Conservation (phyloP, 192 early-diverging fungal genomes). For the Podila epicladia region DNA sequence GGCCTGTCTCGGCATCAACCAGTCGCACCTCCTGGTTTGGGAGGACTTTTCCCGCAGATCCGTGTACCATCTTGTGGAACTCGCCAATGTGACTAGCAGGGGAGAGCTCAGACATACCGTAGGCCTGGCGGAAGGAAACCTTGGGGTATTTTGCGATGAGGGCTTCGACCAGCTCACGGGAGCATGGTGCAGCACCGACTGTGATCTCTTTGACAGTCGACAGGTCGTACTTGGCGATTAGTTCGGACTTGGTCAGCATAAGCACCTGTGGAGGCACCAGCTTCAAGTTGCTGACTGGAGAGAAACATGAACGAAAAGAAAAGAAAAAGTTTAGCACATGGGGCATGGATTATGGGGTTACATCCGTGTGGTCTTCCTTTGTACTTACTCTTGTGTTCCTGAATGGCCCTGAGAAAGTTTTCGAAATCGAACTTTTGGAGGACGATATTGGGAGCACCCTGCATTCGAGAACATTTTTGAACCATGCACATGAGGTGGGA, state of each 20-base stretch:
- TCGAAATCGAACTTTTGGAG: slow-evolving; percentile 71
- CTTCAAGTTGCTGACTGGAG: slow-evolving; percentile 29
- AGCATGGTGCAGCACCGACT: slow-evolving; percentile 76
- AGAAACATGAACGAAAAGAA: background rate
- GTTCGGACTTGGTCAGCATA: slow-evolving; percentile 67
- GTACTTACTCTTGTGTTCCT: slow-evolving; percentile 58
- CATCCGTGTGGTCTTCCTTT: background rate
- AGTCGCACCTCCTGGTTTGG: slow-evolving; percentile 80
- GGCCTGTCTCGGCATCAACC: slow-evolving; percentile 71
- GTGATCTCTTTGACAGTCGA: slow-evolving; percentile 57
- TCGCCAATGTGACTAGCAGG: slow-evolving; percentile 58
- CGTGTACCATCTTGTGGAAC: slow-evolving; percentile 35
- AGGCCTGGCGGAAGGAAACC: slow-evolving; percentile 64
- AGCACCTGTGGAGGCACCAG: slow-evolving; percentile 78
- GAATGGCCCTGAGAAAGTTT: slow-evolving; percentile 61
- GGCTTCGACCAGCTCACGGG: slow-evolving; percentile 51
- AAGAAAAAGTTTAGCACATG: background rate
- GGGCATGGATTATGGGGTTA: too few species aligned
- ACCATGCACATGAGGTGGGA: too few species aligned
- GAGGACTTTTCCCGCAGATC: slow-evolving; percentile 76
- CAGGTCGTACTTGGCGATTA: slow-evolving; percentile 72
- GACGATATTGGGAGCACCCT: slow-evolving; percentile 59
- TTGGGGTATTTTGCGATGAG: slow-evolving; percentile 41
- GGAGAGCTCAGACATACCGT: slow-evolving; percentile 76
- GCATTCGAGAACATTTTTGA: background rate